Evolutionary conservation across 176 grass and related monocot species (phyloP), one percentile per base, ranked within the genome.

Genomic region (Oryza coarctata): DNA sequence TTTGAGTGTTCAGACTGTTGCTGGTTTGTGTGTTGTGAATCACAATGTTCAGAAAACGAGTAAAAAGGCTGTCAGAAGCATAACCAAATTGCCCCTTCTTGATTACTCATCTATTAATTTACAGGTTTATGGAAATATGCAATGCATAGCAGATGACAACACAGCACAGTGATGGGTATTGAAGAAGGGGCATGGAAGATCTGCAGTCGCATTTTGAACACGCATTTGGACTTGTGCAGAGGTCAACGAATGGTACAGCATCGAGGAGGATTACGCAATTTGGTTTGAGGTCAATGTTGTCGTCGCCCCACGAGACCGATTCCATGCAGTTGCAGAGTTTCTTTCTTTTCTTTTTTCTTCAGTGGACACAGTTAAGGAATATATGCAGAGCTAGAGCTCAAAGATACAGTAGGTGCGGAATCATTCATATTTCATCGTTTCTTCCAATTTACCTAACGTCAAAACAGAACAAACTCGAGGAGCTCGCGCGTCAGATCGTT

Each of bases 241-340:
- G 38, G 84, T 86, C 84, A 80, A 52, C 38, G 50, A 58, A 63
- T 30, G 73, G 74, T 36, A 71, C 64, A 33, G 5, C 52, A 57
- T 17, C 65, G 38, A 77, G 30, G 31, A 47, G 62, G 55, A 52
- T 34, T 71, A 43, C 29, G 9, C 22, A 11, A 50, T 33, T 32
- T 22, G 45, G 41, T 33, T 79, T 57, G 78, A 69, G 65, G 31
- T 57, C 78, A 28, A 4, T 52, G 17, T 73, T 18, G 39, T 73
- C 63, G 26, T 30, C 70, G 39, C 32, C 32, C 57, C 61, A 74
- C 22, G 69, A 63, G 61, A 30, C 36, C 4, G 6, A 61, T 26
- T 61, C 68, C 52, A 60, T 25, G 25, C 55, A 60, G n/a, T 60
- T 10, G 9, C 7, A 60, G 22, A 20, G 18, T 7, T 49, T 12